Base-by-base conservation (phyloP, 2,329 filamentous ascomycete genomes). In the Kalaharituber pfeilii region DNA sequence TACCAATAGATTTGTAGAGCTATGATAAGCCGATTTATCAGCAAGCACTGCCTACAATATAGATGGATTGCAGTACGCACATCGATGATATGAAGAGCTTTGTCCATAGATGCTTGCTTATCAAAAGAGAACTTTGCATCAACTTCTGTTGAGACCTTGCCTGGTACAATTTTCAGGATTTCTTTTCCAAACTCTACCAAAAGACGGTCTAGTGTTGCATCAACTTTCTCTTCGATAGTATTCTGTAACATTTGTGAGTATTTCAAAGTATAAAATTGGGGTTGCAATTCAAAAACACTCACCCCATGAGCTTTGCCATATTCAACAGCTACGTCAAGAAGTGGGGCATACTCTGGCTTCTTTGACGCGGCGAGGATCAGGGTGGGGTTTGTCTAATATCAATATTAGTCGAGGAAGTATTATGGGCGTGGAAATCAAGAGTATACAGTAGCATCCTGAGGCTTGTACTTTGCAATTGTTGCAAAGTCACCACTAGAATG, bases 391-490 rank as follows among this genome's bases (percentile, higher is more conserved):
- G 91, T 98, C 42, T 47, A 47, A n/a, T n/a, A n/a, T n/a, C n/a
- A n/a, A n/a, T n/a, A n/a, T n/a, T 47, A 5, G 15, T 25, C 24
- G 3, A 3, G 13, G 15, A 15, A 51, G n/a, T 51, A 9, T 27
- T 29, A 47, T 11, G 3, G 18, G 13, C 18, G 2, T 1, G 5
- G 42, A 4, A 47, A 47, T 20, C 3, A 47, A 22, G 42, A 26
- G 52, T 53, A 50, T 55, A 61, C 42, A 15, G 47, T 50, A 68
- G 91, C 91, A 85, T 98, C 91, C 78, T 98, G 88, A 62, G 91
- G 91, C 81, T 94, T 94, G 82, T 98, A 98, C 78, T 96, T 95
- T 77, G 78, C 88, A 71, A 98, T 98, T 72, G 88, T 88, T 80
- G 73, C 70, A 63, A 72, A 71, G 68, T 75, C 57, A 60, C 63